These are phyloP conservation scores for Pythium phragmiticola DNA, from an alignment of 352 stramenopile species.

Conservation along the genomic window DNA sequence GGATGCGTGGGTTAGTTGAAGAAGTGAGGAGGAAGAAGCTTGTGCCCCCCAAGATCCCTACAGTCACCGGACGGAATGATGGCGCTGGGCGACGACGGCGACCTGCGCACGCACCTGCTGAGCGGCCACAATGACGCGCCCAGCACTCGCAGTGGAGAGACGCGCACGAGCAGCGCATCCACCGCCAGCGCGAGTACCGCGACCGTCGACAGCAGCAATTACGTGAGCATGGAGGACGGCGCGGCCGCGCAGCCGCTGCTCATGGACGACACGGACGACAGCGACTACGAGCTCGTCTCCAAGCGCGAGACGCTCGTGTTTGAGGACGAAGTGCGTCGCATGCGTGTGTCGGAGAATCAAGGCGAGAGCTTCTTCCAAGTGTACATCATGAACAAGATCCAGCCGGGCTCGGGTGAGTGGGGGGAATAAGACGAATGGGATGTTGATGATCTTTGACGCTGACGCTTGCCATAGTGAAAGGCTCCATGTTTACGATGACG, in stretches of 20 bases:
- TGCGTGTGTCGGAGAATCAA: slow-evolving; percentile 30
- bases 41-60: no score
- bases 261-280: slow-evolving; percentile 27
- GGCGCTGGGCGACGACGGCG: slow-evolving; percentile 28
- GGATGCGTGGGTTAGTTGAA: no score
- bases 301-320: slow-evolving; percentile 81
- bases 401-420: slow-evolving; percentile 70
- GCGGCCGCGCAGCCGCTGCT: slow-evolving; percentile 14
- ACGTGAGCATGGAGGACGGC: not conserved
- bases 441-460: no score
- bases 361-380: slow-evolving; percentile 59
- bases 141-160: not conserved
- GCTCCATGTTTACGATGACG: slow-evolving; percentile 90
- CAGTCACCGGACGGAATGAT: slow-evolving; percentile 22
- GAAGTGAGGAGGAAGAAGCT: no score
- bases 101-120: slow-evolving; percentile 31
- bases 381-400: slow-evolving; percentile 81
- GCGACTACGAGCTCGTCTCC: slow-evolving; percentile 72
- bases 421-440: not conserved
- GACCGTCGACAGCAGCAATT: not conserved
- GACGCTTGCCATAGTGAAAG: slow-evolving; percentile 57
- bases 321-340: slow-evolving; percentile 52
- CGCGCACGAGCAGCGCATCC: not conserved
- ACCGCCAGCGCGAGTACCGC: not conserved
- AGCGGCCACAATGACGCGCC: not conserved